Conservation (phyloP, 352 stramenopile genomes). For the Pythium oligandrum region DNA sequence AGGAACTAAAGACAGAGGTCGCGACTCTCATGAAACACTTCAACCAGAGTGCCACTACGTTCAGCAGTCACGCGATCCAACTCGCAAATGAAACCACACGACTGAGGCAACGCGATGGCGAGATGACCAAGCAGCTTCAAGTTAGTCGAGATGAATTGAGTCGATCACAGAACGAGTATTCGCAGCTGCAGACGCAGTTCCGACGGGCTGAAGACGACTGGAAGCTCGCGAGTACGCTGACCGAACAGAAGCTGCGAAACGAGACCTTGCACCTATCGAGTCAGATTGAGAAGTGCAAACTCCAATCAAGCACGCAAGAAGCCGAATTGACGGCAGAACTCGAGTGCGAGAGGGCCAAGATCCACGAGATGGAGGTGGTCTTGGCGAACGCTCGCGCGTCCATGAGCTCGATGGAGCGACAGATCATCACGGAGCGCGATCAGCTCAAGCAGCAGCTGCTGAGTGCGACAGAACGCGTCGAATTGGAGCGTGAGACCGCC, state of each 20-base stretch:
- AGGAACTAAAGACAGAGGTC: conserved; percentile 35
- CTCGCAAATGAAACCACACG: conserved; percentile 22
- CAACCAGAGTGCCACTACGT: conserved; percentile 17
- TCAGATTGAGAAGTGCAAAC: conserved; percentile 43
- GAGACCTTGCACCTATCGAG: conserved; percentile 60
- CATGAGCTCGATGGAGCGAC: conserved; percentile 30
- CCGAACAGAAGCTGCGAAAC: conserved; percentile 61
- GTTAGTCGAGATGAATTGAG: conserved; percentile 16
- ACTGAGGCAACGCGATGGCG: conserved; percentile 3
- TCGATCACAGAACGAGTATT: conserved; percentile 8
- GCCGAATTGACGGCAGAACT: conserved; percentile 24
- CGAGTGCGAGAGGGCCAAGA: conserved; percentile 21
- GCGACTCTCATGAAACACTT: conserved; percentile 32
- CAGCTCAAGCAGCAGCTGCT: conserved; percentile 51
- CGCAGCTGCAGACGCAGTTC: conserved; percentile 21
- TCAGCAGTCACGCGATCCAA: conserved; percentile 11
- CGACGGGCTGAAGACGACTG: conserved; percentile 36
- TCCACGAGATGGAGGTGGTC: conserved; percentile 38
- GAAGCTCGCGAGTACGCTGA: conserved; percentile 26
- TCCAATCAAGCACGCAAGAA: conserved; percentile 30
- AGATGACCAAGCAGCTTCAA: conserved; percentile 17
- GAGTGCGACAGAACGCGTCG: conserved; percentile 28
- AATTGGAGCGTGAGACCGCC: conserved; percentile 28
- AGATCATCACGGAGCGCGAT: conserved; percentile 38
- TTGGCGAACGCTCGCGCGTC: conserved; percentile 27